These are phyloP conservation scores for Casuarina equisetifolia DNA, from an alignment of 306 rosid species.

Conservation along the genomic window DNA sequence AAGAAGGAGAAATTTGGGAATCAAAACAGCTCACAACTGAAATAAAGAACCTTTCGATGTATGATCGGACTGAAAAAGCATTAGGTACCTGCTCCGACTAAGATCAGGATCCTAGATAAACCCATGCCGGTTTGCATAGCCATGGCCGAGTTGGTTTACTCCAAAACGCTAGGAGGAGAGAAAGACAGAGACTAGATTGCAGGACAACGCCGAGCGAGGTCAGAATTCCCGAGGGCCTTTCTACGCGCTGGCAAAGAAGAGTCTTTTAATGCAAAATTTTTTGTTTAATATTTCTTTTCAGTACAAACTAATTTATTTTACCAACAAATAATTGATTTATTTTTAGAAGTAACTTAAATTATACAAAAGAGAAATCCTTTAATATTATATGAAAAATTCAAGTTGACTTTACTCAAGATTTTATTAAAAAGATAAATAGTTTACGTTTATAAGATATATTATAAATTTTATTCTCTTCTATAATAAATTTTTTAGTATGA, in stretches of 20 bases:
- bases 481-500: too few relatives aligned
- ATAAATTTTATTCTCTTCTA: too few relatives aligned
- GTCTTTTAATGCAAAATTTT: not conserved
- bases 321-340: too few relatives aligned
- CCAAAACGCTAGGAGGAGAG: conserved; percentile 14
- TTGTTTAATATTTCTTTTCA: not conserved
- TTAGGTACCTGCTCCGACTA: conserved; percentile 68
- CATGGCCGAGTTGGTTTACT: conserved; percentile 46
- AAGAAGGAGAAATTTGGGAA: conserved; percentile 24
- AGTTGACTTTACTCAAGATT: too few relatives aligned
- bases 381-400: too few relatives aligned
- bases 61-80: not conserved
- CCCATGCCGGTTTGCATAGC: conserved; percentile 75
- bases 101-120: conserved; percentile 54
- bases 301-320: too few relatives aligned
- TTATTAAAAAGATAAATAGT: too few relatives aligned
- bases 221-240: not conserved
- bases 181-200: not conserved
- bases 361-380: too few relatives aligned
- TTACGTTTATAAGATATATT: too few relatives aligned
- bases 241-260: not conserved
- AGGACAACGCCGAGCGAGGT: not conserved
- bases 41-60: not conserved
- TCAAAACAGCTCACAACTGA: not conserved
- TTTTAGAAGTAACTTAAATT: too few relatives aligned